Evolutionary conservation across 768 basidiomycete species (phyloP).

Genomic region (Hericium coralloides): DNA sequence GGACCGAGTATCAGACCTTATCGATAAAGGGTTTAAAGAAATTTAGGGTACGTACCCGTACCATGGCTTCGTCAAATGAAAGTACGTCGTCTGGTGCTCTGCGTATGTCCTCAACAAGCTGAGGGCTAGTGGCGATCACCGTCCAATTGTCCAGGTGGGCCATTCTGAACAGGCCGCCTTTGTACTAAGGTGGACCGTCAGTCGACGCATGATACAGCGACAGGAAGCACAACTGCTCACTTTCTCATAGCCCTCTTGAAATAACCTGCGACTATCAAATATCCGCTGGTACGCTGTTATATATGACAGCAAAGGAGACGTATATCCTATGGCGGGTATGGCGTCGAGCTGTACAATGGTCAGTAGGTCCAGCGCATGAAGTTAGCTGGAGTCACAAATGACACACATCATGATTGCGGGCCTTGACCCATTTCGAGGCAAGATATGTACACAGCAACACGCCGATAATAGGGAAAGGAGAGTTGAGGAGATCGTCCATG

Average conservation of each 20-base stretch:
- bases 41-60: not conserved
- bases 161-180: constrained; percentile 31
- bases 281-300: not conserved
- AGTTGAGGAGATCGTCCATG: too few species aligned
- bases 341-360: not conserved
- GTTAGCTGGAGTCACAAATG: too few species aligned
- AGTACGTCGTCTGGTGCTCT: constrained; percentile 38
- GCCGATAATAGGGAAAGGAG: too few species aligned
- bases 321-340: not conserved
- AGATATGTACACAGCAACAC: too few species aligned
- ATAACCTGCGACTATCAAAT: not conserved
- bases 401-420: too few species aligned
- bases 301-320: not conserved
- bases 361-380: too few species aligned
- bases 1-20: not conserved
- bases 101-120: constrained; percentile 43
- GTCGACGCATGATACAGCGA: not conserved
- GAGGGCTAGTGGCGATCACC: constrained; percentile 31
- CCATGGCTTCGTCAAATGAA: not conserved
- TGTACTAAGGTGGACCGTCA: constrained; percentile 7
- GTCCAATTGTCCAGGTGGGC: constrained; percentile 36
- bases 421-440: too few species aligned
- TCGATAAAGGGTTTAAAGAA: not conserved
- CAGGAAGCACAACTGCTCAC: not conserved
- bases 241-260: not conserved